These are phyloP conservation scores for Blastocystis hominis DNA, from an alignment of 352 stramenopile genomes.

Conservation along the genomic window DNA sequence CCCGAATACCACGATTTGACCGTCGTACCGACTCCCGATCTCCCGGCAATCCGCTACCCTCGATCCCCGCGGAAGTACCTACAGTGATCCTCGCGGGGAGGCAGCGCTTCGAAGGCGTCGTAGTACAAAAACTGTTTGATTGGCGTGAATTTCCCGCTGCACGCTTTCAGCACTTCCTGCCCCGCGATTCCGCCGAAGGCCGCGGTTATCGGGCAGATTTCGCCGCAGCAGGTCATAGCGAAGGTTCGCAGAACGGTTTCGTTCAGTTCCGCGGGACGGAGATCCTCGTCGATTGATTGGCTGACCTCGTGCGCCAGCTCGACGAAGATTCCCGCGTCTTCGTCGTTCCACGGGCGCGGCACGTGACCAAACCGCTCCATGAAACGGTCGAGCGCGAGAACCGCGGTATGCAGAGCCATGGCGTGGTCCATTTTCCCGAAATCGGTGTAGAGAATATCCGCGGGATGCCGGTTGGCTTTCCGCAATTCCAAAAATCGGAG, in stretches of 20 bases:
- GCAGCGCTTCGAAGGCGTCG: constrained; percentile 88
- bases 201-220: constrained; percentile 88
- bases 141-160: constrained; percentile 93
- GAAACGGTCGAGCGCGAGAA: constrained; percentile 77
- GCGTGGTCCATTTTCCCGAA: constrained; percentile 90
- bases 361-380: constrained; percentile 67
- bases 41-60: constrained; percentile 12
- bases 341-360: constrained; percentile 76
- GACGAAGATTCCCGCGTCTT: constrained; percentile 76
- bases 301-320: constrained; percentile 72
- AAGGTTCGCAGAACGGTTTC: constrained; percentile 37
- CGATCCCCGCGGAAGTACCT: constrained; percentile 56
- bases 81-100: constrained; percentile 62
- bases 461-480: constrained; percentile 74
- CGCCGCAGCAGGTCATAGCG: constrained; percentile 66
- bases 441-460: constrained; percentile 88
- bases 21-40: constrained; percentile 78
- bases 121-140: constrained; percentile 98
- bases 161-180: constrained; percentile 93
- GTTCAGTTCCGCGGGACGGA: constrained; percentile 53
- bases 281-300: constrained; percentile 67
- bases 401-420: constrained; percentile 77
- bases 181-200: constrained; percentile 90
- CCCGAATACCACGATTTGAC: constrained; percentile 79
- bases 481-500: constrained; percentile 81